phyloP scores from a whole-genome alignment of 441 rosid species.

The Theobroma grandiflorum region DNA sequence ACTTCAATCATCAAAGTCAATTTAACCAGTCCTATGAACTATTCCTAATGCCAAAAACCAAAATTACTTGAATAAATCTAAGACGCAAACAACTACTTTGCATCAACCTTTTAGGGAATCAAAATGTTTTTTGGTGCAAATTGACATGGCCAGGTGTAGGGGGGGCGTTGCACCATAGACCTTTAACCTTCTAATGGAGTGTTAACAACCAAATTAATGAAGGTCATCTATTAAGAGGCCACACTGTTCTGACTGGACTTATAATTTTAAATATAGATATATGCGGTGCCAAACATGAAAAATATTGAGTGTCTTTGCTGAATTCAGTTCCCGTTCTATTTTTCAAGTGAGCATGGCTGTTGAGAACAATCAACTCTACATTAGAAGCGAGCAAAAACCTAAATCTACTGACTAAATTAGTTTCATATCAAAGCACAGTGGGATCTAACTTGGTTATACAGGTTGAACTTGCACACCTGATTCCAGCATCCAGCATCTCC shows the following conservation, averaged over 20 bases:
- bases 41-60: background rate
- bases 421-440: background rate
- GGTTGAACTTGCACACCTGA: slow-evolving; percentile 58
- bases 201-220: background rate
- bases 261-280: background rate
- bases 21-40: slow-evolving; percentile 11
- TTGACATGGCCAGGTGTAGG: background rate
- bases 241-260: background rate
- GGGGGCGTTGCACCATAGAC: background rate
- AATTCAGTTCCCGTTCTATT: background rate
- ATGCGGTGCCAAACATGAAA: background rate
- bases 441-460: slow-evolving; percentile 7
- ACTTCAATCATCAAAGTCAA: background rate
- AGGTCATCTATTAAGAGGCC: background rate
- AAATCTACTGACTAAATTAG: background rate
- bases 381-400: background rate
- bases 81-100: slow-evolving; percentile 7
- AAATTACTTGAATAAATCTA: background rate
- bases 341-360: background rate
- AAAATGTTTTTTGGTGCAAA: background rate
- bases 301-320: background rate
- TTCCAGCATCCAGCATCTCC: slow-evolving; percentile 96
- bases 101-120: background rate
- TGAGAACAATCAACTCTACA: background rate
- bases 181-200: background rate